These are phyloP conservation scores for Drechslerella coelobrocha DNA, from an alignment of 2,329 filamentous ascomycete genomes.

Conservation along the genomic window DNA sequence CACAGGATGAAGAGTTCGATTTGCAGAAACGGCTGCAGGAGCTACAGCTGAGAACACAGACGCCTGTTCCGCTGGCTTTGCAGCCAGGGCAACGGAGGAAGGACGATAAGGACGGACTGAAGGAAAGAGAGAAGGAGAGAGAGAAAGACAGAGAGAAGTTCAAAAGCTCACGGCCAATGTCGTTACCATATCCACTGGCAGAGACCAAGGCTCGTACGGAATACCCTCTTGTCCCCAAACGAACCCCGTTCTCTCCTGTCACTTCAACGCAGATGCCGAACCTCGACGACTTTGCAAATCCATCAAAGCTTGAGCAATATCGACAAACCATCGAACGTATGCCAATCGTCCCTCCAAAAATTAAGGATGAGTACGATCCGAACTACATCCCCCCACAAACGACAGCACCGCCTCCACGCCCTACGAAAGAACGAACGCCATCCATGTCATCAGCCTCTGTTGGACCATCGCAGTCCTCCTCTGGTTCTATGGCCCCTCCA, in stretches of 20 bases:
- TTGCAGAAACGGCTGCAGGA: constrained; percentile 48
- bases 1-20: constrained; percentile 44
- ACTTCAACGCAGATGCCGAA: constrained; percentile 39
- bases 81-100: constrained; percentile 20
- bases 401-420: constrained; percentile 24
- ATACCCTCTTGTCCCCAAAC: constrained; percentile 43
- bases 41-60: constrained; percentile 42
- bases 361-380: constrained; percentile 44
- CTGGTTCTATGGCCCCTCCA: constrained; percentile 10
- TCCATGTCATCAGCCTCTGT: constrained; percentile 5
- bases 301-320: constrained; percentile 44
- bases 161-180: constrained; percentile 41
- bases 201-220: constrained; percentile 32
- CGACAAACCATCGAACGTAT: constrained; percentile 33
- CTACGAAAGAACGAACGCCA: constrained; percentile 54
- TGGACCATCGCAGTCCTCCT: neutral
- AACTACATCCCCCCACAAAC: constrained; percentile 22
- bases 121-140: constrained; percentile 38
- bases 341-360: constrained; percentile 44
- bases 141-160: constrained; percentile 18
- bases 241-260: constrained; percentile 15
- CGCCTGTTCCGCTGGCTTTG: constrained; percentile 22
- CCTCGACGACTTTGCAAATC: constrained; percentile 46
- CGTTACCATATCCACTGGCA: constrained; percentile 26
- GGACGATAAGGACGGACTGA: constrained; percentile 42